Evolutionary conservation across 805 yeast genomes (phyloP), one percentile per base, ranked within the genome.

Genomic region (Maudiozyma serrabonitensis): DNA sequence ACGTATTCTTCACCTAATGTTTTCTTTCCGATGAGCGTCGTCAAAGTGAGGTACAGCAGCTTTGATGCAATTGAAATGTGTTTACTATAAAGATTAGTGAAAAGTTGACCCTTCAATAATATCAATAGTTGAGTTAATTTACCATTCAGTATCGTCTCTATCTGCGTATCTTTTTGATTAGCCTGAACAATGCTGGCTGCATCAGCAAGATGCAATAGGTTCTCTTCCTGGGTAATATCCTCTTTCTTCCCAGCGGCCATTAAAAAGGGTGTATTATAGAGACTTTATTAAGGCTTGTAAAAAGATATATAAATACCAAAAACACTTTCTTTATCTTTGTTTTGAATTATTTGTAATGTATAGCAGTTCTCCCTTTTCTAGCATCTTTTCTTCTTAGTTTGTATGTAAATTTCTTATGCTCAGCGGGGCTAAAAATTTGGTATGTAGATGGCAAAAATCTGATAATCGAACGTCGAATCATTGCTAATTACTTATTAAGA

Each of bases 1-100:
- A 89, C 89, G 66, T 91, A 91, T 67, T 91, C 97, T 62, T 91
- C 98, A 1, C 99, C 99, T 26, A 93, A 68, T 0, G 98, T 91
- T 48, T 91, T 74, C 1, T 86, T 78, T 0, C 91, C 91, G 5
- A 78, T 51, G 13, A 84, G 67, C 0, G 96, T 90, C 0, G 97
- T 91, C 21, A 87, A 67, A 2, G 75, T 64, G n/a, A 87, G 70
- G 61, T 91, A 91, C 0, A 82, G 42, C 1, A 82, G 63, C 47
- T 81, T 81, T 9, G 84, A 78, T 2, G 72, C 61, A 0, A 79
- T 74, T 0, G 81, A 69, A 13, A 89, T 71, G 56, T 82, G 87
- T 42, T 78, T 75, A 2, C 84, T 77, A 56, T 82, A 76, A 3
- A 75, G 68, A 58, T 86, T 83, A 11, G 82, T 72, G 58, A 81